phyloP scores from a whole-genome alignment of 2,329 filamentous ascomycete genomes.

The Gaeumannomyces tritici region DNA sequence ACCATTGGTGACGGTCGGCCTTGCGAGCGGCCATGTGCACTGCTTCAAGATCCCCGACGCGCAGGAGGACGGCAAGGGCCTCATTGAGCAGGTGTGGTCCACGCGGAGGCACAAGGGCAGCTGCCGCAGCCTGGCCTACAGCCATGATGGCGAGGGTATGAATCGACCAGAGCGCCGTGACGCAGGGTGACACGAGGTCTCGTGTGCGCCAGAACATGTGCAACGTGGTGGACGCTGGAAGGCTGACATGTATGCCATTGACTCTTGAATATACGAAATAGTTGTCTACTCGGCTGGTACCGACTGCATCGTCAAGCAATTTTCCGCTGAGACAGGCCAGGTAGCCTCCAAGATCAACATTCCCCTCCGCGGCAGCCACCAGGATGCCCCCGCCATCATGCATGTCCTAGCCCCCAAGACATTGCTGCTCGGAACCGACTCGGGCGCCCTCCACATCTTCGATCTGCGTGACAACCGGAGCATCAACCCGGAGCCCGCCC shows the following conservation, averaged over 20 bases:
- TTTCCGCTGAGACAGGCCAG: slow-evolving; percentile 44
- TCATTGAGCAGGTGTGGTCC: slow-evolving; percentile 76
- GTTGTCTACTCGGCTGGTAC: slow-evolving; percentile 56
- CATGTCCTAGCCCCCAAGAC: slow-evolving; percentile 81
- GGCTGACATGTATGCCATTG: background rate
- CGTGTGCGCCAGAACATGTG: background rate
- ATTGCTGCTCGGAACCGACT: slow-evolving; percentile 83
- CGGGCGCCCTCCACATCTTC: slow-evolving; percentile 77
- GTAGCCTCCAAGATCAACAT: slow-evolving; percentile 78
- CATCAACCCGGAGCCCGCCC: slow-evolving; percentile 55
- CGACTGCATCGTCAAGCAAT: slow-evolving; percentile 43
- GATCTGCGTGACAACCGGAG: slow-evolving; percentile 59
- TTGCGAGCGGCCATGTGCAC: slow-evolving; percentile 78
- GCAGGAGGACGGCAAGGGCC: slow-evolving; percentile 57
- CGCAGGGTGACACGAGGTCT: background rate
- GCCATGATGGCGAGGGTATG: slow-evolving; percentile 62
- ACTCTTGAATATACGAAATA: slow-evolving; percentile 16
- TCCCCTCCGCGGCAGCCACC: slow-evolving; percentile 42
- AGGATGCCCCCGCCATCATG: slow-evolving; percentile 69
- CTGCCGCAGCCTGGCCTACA: slow-evolving; percentile 74
- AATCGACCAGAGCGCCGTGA: background rate
- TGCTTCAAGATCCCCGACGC: slow-evolving; percentile 62
- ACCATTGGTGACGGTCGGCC: slow-evolving; percentile 76
- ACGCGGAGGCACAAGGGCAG: slow-evolving; percentile 90
- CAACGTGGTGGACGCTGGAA: background rate